These are phyloP conservation scores for Fusarium coicis DNA, from an alignment of 2,329 filamentous ascomycete species.

Conservation along the genomic window DNA sequence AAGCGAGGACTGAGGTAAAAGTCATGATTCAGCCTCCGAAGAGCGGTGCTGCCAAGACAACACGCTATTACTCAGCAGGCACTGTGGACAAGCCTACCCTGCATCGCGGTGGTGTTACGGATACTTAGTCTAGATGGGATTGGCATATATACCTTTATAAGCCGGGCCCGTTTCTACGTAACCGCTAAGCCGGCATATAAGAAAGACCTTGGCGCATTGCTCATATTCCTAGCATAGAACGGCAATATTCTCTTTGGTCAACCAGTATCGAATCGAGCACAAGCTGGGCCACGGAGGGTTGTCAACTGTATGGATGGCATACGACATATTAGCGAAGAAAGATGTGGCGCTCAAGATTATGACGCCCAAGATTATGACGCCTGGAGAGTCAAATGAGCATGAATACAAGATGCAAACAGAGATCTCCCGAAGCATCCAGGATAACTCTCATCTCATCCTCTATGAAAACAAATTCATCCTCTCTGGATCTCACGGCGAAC, in stretches of 20 bases:
- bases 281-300: background rate
- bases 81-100: background rate
- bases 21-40: background rate
- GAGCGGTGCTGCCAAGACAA: background rate
- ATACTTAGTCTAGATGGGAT: too few species aligned
- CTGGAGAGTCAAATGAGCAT: background rate
- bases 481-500: accelerated
- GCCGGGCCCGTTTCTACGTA: too few species aligned
- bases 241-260: background rate
- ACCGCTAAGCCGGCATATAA: too few species aligned
- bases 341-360: background rate
- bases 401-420: background rate
- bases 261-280: background rate
- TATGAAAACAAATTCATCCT: background rate
- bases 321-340: background rate
- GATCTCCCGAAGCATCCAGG: background rate
- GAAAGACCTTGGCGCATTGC: too few species aligned
- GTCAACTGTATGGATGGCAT: background rate
- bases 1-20: background rate
- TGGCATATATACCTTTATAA: too few species aligned
- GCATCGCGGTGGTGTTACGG: too few species aligned
- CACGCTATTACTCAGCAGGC: background rate
- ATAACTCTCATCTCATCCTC: background rate
- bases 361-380: background rate
- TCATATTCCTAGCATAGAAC: too few species aligned